Evolutionary conservation across 2,329 filamentous ascomycete genomes (phyloP).

Genomic region (Akanthomyces lecanii): DNA sequence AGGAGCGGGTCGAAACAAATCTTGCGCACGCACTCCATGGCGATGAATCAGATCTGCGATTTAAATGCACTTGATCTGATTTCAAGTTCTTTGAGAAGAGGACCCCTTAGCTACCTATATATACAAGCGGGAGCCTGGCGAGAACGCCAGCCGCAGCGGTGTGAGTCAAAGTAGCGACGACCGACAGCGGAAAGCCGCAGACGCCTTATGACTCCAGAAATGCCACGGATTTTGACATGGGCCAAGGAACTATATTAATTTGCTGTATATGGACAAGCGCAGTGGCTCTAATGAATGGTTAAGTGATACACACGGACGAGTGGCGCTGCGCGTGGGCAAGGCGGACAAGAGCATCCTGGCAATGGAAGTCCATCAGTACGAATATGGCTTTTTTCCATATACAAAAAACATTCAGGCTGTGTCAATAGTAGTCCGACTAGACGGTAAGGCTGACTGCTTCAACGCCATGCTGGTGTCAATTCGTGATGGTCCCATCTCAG

Average conservation of each 20-base stretch:
- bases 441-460: too few relatives aligned
- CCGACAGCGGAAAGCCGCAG: constrained; percentile 2
- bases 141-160: neutral
- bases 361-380: neutral
- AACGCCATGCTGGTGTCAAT: too few relatives aligned
- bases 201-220: neutral
- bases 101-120: neutral
- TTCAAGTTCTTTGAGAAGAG: too few relatives aligned
- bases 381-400: neutral
- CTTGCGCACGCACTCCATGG: constrained; percentile 20
- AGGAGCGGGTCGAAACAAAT: constrained; percentile 21
- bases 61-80: neutral
- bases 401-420: too few relatives aligned
- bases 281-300: too few relatives aligned
- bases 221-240: neutral
- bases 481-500: too few relatives aligned
- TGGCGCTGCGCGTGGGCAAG: too few relatives aligned
- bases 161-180: neutral
- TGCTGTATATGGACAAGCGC: too few relatives aligned
- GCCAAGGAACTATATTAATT: neutral
- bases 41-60: neutral
- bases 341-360: too few relatives aligned
- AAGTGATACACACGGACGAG: too few relatives aligned
- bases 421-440: too few relatives aligned
- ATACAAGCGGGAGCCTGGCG: neutral